Evolutionary conservation across 164 flowering plant species (phyloP), one percentile per base, ranked within the genome.

Genomic region (Magnolia kwangsiensis): DNA sequence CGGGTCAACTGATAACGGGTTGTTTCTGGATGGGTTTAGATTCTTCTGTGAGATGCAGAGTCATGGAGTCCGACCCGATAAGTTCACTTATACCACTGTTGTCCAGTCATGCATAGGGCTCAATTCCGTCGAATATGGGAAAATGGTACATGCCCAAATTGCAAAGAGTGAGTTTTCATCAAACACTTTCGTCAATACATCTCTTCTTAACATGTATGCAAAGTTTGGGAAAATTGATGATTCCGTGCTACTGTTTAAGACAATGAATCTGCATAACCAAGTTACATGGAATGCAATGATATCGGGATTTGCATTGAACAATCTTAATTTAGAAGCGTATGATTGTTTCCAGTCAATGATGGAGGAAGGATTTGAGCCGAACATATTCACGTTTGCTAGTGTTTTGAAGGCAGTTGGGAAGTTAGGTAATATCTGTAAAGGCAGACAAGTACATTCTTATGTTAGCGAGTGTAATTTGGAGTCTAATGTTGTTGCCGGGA

Each of bases 251-350:
- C 81, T 87, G 37, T 89, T 89, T 50, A 72, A 83, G 67, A 55
- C 72, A 61, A 86, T 88, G 88, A 24, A 50, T 16, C 86, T 87
- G n/a, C 87, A 78, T 50, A 85, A 76, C 73, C 79, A 74, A 61
- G 88, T 87, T 64, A 85, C 90, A 2, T 88, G 91, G 90, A 88
- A 86, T 82, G 88, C 94, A 3, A 79, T 90, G 82, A 84, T 89
- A 67, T 86, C 90, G 1, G 91, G 90, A 61, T 81, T 85, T 65
- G 77, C 85, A 7, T 80, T 74, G 0, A 87, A 84, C 72, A 85
- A 82, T 72, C 81, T 83, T 64, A 77, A 88, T 76, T 51, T 63
- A 21, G 90, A 88, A 76, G 89, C 90, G 21, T 89, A 76, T 21
- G 55, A 80, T 72, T 78, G 69, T 76, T 87, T 85, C 75, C 49